phyloP scores from a whole-genome alignment of 768 basidiomycete species.

The Amanita exitialis region DNA sequence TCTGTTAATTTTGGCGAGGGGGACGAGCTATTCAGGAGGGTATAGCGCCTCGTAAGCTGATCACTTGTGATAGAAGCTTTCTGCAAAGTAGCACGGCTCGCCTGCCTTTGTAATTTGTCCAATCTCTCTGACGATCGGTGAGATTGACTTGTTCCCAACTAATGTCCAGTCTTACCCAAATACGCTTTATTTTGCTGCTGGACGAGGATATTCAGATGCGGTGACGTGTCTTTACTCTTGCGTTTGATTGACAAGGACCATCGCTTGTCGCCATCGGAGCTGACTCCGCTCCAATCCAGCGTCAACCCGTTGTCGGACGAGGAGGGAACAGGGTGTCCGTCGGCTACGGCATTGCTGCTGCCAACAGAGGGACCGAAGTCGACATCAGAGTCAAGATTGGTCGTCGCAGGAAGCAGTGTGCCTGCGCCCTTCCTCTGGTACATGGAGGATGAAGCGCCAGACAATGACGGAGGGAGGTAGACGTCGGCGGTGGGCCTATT shows the following conservation, averaged over 20 bases:
- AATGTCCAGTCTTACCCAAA: constrained; percentile 30
- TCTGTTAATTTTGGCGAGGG: constrained; percentile 24
- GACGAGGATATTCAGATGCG: constrained; percentile 32
- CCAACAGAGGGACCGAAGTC: constrained; percentile 11
- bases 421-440: neutral
- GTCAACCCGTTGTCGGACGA: constrained; percentile 63
- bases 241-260: constrained; percentile 56
- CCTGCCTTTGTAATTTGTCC: constrained; percentile 35
- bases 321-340: constrained; percentile 56
- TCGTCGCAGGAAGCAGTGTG: neutral
- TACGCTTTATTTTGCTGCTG: constrained; percentile 55
- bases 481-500: constrained; percentile 8
- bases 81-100: constrained; percentile 43
- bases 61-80: constrained; percentile 57
- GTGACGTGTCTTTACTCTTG: constrained; percentile 42
- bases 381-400: constrained; percentile 7
- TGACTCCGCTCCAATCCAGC: constrained; percentile 62
- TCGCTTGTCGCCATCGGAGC: constrained; percentile 47
- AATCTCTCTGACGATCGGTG: constrained; percentile 34
- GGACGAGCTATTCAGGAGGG: constrained; percentile 33
- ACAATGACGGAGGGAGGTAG: neutral
- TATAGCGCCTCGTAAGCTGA: constrained; percentile 60
- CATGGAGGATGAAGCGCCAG: neutral
- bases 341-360: constrained; percentile 28
- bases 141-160: neutral